Evolutionary conservation across 2,329 filamentous ascomycete species (phyloP), one percentile per base, ranked within the genome.

Genomic region (Orbilia ellipsospora): DNA sequence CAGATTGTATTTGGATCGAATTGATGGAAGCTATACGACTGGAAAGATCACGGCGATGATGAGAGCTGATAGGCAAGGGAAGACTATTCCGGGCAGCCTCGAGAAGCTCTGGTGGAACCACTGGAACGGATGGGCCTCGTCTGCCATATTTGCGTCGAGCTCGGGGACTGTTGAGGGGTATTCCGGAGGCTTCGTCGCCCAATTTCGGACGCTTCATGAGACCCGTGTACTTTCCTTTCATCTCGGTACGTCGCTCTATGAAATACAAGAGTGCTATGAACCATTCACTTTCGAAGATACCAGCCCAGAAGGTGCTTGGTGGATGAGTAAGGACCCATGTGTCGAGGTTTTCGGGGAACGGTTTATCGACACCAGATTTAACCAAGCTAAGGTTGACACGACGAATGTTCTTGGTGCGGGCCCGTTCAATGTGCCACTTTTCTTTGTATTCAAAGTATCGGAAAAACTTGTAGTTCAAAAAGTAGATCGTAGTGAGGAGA

Each of bases 391-490:
- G 23, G 28, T 69, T 75, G 54, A 69, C 64, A 23, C 31, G 56
- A 48, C 51, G 62, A 54, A 75, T 69, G 12, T 28, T 61, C 20
- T 18, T 60, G 6, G 52, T 15, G 15, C 72, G 60, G 16, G 64
- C 64, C 42, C 59, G 23, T n/a, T 75, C 72, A 23, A 75, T 26
- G 45, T 75, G 55, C 72, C 72, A 75, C 18, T 54, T 52, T 23
- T 75, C 72, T 42, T 75, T 75, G 59, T 65, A 59, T 16, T 75
- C 72, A 28, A 75, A 75, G 26, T 75, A 75, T 3, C 12, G n/a
- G 57, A 69, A 48, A 48, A 69, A 75, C 13, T 64, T 63, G 20
- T 59, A 55, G 4, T 50, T 59, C 1, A 69, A 3, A 31, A 75
- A 54, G 23, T 65, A 75, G 50, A 64, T 23, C 7, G 65, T 4